phyloP scores from a whole-genome alignment of 2,329 filamentous ascomycete genomes.

The Penicillium sp. region DNA sequence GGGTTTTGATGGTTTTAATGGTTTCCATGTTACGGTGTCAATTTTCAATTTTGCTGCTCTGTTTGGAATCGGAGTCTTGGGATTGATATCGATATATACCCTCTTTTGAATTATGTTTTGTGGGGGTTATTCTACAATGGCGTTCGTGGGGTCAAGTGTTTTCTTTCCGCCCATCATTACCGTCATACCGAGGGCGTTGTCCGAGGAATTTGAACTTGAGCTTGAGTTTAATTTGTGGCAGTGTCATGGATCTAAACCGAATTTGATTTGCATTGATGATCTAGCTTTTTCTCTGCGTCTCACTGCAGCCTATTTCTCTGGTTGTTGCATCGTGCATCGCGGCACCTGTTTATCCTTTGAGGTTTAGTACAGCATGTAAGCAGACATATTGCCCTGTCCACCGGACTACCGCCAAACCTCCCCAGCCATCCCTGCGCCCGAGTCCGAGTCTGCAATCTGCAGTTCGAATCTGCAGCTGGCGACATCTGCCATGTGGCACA shows the following conservation, averaged over 20 bases:
- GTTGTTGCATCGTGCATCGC: too few species aligned
- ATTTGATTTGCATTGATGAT: neutral
- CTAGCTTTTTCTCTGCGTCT: too few species aligned
- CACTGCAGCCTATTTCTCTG: too few species aligned
- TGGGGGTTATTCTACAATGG: constrained; percentile 11
- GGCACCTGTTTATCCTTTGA: too few species aligned
- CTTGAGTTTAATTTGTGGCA: neutral
- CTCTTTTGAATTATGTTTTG: constrained; percentile 15
- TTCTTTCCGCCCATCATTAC: neutral
- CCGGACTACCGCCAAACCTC: neutral
- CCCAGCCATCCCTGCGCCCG: neutral
- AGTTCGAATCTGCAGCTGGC: neutral
- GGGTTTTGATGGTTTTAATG: neutral
- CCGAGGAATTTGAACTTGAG: neutral
- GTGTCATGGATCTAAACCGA: neutral
- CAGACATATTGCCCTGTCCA: neutral
- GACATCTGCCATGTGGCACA: neutral
- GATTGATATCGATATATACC: constrained; percentile 20
- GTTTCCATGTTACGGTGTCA: neutral
- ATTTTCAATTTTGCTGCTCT: neutral
- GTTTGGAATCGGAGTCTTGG: constrained; percentile 10
- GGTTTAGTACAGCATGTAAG: too few species aligned
- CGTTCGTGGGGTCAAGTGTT: neutral
- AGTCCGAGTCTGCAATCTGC: neutral
- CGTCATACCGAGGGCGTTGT: neutral